Conservation (phyloP, 768 basidiomycete species). For the Vararia minispora region DNA sequence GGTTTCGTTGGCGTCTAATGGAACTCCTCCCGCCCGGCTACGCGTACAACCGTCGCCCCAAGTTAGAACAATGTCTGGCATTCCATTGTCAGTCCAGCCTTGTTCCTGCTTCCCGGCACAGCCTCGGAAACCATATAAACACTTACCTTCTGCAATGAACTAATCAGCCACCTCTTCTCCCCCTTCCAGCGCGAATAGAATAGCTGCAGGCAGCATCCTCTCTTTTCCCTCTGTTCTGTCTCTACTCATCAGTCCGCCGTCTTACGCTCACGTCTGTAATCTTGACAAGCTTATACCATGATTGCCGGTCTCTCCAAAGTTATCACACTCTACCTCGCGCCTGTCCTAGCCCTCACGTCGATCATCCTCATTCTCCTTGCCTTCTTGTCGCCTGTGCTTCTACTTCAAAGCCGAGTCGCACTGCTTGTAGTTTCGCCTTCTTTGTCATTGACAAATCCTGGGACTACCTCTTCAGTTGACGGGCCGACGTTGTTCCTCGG, state of each 20-base stretch:
- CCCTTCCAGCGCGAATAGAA: no score
- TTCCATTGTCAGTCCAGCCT: no score
- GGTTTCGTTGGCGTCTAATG: no score
- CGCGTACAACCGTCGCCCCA: no score
- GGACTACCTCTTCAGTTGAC: conserved; percentile 29
- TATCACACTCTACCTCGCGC: conserved; percentile 55
- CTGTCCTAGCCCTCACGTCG: conserved; percentile 53
- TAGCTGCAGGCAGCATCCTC: conserved; percentile 13
- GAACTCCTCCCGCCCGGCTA: no score
- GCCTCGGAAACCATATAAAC: no score
- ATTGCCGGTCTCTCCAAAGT: conserved; percentile 61
- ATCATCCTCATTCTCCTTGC: conserved; percentile 55
- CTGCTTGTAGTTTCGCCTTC: conserved; percentile 57
- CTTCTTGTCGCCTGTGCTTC: conserved; percentile 52
- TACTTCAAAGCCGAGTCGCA: conserved; percentile 52
- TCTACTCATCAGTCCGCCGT: conserved; percentile 18
- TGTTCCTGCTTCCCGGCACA: no score
- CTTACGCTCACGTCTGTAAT: conserved; percentile 2
- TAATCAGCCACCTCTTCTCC: no score
- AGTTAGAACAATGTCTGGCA: no score
- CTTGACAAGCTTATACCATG: conserved; percentile 32
- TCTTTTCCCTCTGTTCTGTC: conserved; percentile 11
- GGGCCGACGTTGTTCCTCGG: conserved; percentile 64
- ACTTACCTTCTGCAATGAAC: no score
- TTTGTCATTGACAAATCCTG: conserved; percentile 25